These are phyloP conservation scores for Vanderwaltozyma verrucispora DNA, from an alignment of 805 yeast genomes.

Conservation along the genomic window DNA sequence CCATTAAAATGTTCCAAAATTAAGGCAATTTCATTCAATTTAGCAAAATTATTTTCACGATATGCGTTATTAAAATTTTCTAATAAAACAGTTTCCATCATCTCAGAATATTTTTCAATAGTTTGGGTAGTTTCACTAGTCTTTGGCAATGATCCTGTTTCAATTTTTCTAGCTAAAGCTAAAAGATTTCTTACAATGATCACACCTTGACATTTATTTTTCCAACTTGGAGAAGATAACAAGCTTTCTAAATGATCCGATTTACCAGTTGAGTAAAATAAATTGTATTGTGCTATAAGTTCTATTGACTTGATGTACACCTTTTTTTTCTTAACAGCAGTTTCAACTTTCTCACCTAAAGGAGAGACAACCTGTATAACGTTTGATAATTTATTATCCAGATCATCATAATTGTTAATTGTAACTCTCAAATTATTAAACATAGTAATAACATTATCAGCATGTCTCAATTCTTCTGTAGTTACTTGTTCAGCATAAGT, in stretches of 20 bases:
- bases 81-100: slow-evolving; percentile 62
- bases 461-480: slow-evolving; percentile 54
- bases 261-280: slow-evolving; percentile 43
- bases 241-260: slow-evolving; percentile 49
- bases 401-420: slow-evolving; percentile 14
- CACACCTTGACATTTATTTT: slow-evolving; percentile 50
- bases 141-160: slow-evolving; percentile 41
- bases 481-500: slow-evolving; percentile 48
- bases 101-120: slow-evolving; percentile 64
- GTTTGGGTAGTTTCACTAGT: slow-evolving; percentile 26
- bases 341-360: slow-evolving; percentile 55
- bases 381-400: slow-evolving; percentile 29
- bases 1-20: slow-evolving; percentile 74
- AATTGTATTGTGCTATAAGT: slow-evolving; percentile 64
- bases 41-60: slow-evolving; percentile 52
- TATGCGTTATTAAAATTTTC: slow-evolving; percentile 67
- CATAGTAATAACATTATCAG: slow-evolving; percentile 46
- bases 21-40: slow-evolving; percentile 66
- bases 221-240: slow-evolving; percentile 42
- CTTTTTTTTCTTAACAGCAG: slow-evolving; percentile 61
- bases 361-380: slow-evolving; percentile 57
- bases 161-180: slow-evolving; percentile 53
- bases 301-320: slow-evolving; percentile 63
- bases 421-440: slow-evolving; percentile 15
- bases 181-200: slow-evolving; percentile 54